Base-by-base conservation (phyloP, 352 stramenopile genomes). In the Phytophthora cryptogea region DNA sequence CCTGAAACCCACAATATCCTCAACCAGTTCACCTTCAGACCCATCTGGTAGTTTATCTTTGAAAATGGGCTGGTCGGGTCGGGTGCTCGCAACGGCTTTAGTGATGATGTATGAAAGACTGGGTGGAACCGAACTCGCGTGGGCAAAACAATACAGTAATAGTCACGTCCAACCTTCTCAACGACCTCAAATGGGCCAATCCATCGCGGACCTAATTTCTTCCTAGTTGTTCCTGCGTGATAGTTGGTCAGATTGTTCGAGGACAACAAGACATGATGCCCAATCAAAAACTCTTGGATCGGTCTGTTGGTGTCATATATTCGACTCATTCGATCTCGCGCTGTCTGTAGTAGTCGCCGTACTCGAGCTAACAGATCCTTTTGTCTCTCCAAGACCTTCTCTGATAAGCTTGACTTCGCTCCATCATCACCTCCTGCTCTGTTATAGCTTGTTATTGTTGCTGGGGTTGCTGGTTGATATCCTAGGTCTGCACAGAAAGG, bases 401-500 rank as follows among this genome's bases (percentile, higher is more conserved):
- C 20, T 23, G 20, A 1, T 23, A 23, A 23, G 2, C 20, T 23
- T 23, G 20, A 23, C 20, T 23, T 23, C 20, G 20, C 20, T 23
- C 20, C 20, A 23, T 23, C 20, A 23, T 23, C 20, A 23, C 20
- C 20, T 23, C 2, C 20, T 23, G 20, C 2, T 23, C 20, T 23
- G 20, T 2, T 23, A 23, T 23, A 2, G 10, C 7, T 52, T 64
- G 48, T 4, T 17, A 8, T 2, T 56, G 20, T 9, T 8, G 26
- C 60, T 35, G 31, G 46, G 1, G 41, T 55, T 2, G 31, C 14
- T 17, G 60, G 45, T 9, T 46, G 1, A 10, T 57, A 60, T 2
- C 63, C 63, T 2, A 59, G 9, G 11, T 70, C 56, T 11, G 58
- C 56, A 30, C 50, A 43, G 17, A 70, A 66, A 3, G 63, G 49